Evolutionary conservation across 2,329 filamentous ascomycete genomes (phyloP).

Genomic region (Blumeria graminis): DNA sequence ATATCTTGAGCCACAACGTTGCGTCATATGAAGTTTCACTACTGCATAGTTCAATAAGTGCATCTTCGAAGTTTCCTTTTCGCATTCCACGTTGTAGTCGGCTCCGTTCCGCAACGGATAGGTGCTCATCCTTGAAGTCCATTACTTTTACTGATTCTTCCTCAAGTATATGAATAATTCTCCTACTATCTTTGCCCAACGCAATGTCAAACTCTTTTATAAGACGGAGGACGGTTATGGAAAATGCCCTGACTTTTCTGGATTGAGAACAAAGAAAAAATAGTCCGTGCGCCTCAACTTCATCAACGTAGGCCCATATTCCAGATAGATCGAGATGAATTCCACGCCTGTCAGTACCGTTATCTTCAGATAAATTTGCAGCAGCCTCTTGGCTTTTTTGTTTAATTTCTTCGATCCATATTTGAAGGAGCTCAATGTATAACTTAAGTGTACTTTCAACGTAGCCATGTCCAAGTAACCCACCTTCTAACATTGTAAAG

Average conservation of each 20-base stretch:
- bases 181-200: constrained; percentile 45
- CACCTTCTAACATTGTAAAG: constrained; percentile 91
- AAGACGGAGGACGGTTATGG: constrained; percentile 73
- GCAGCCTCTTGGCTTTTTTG: constrained; percentile 56
- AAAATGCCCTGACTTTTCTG: constrained; percentile 64
- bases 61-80: constrained; percentile 60
- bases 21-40: constrained; percentile 90
- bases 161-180: constrained; percentile 81
- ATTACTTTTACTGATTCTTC: constrained; percentile 72
- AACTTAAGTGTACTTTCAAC: constrained; percentile 84
- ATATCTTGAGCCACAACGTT: constrained; percentile 92
- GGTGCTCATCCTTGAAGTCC: constrained; percentile 74
- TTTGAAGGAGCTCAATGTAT: constrained; percentile 80
- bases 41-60: constrained; percentile 77
- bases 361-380: constrained; percentile 37
- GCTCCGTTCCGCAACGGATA: constrained; percentile 80
- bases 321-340: constrained; percentile 66
- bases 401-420: constrained; percentile 95
- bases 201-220: constrained; percentile 87
- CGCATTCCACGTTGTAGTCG: constrained; percentile 75
- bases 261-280: constrained; percentile 97
- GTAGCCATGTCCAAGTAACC: constrained; percentile 79
- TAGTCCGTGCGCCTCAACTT: constrained; percentile 84
- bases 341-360: constrained; percentile 40
- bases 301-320: constrained; percentile 81